These are phyloP conservation scores for Polysphondylium violaceum DNA, from an alignment of 78 protist genomes.

Conservation along the genomic window DNA sequence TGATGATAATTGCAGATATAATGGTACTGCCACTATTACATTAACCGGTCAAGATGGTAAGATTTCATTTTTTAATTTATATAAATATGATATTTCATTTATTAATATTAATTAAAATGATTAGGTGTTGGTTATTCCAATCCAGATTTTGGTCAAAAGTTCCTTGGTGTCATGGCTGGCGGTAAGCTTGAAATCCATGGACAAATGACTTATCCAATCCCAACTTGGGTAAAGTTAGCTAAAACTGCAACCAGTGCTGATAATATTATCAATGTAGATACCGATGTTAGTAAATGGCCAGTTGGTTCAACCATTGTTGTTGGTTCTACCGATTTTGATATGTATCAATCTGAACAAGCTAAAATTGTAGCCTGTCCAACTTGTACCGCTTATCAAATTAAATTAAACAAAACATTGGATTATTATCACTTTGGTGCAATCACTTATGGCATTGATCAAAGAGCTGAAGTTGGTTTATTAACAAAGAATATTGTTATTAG, in stretches of 20 bases:
- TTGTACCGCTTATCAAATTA: constrained; percentile 35
- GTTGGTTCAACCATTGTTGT: constrained; percentile 24
- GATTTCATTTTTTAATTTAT: not conserved
- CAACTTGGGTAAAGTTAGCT: constrained; percentile 46
- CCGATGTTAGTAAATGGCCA: constrained; percentile 64
- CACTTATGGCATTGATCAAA: constrained; percentile 51
- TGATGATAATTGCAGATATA: constrained; percentile 50
- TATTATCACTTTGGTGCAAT: constrained; percentile 69
- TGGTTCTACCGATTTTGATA: constrained; percentile 65
- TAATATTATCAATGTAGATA: not conserved
- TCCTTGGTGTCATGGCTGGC: constrained; percentile 75
- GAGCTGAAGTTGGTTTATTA: constrained; percentile 71
- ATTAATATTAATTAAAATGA: not conserved
- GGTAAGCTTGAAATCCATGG: constrained; percentile 70
- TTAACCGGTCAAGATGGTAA: constrained; percentile 54
- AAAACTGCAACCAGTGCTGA: constrained; percentile 17
- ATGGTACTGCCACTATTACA: constrained; percentile 33
- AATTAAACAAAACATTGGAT: not conserved
- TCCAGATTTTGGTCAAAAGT: constrained; percentile 40
- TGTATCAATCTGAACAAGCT: constrained; percentile 48
- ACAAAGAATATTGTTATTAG: constrained; percentile 36
- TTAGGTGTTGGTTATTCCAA: constrained; percentile 19
- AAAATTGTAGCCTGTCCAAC: constrained; percentile 18
- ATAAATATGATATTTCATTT: not conserved
- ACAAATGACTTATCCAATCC: constrained; percentile 58